Evolutionary conservation across 2,329 filamentous ascomycete species (phyloP).

Genomic region (Geosmithia flava): DNA sequence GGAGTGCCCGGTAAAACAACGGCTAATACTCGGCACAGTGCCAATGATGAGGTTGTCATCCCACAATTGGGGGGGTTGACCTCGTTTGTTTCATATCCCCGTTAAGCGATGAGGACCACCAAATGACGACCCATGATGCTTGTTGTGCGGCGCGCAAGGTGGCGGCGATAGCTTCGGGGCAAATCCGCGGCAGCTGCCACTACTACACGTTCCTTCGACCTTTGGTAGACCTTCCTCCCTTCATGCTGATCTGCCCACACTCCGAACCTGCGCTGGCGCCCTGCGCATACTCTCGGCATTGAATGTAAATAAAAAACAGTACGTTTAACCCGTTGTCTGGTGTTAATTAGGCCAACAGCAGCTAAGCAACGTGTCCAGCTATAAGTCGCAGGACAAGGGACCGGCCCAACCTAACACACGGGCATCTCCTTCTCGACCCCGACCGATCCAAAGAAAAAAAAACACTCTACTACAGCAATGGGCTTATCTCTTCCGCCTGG

Average conservation of each 20-base stretch:
- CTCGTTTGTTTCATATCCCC: background rate
- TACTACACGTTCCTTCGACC: background rate
- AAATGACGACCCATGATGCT: background rate
- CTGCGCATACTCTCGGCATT: background rate
- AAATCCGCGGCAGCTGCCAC: background rate
- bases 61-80: background rate
- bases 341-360: background rate
- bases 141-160: background rate
- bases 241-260: background rate
- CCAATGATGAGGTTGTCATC: background rate
- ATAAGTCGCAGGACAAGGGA: background rate
- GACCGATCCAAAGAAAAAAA: background rate
- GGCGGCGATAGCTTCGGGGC: background rate
- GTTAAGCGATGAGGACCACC: background rate
- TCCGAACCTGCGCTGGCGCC: background rate
- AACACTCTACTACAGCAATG: background rate
- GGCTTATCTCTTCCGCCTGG: slow-evolving; percentile 39
- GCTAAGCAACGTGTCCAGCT: background rate
- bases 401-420: background rate
- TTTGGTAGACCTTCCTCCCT: background rate
- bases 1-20: background rate
- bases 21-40: background rate
- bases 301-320: background rate
- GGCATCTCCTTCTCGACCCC: background rate
- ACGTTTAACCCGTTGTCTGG: background rate